Evolutionary conservation across 1,284 basidiomycete species (phyloP), one percentile per base, ranked within the genome.

Genomic region (Melanopsichium pennsylvanicum): DNA sequence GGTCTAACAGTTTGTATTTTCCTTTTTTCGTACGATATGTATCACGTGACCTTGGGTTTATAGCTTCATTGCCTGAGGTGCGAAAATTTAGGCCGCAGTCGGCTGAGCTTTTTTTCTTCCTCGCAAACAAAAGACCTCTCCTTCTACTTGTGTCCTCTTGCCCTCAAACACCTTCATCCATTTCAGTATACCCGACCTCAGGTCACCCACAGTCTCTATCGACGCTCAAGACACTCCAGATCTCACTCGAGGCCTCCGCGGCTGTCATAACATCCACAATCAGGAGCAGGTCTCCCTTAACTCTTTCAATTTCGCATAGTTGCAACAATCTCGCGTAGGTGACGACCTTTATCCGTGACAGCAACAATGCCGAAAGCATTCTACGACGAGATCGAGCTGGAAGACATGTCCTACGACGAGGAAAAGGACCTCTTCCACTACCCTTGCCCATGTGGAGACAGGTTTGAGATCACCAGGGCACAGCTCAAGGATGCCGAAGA

Each of bases 391-490:
- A 71, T 81, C 34, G 79, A 81, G 66, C 68, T 81, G 12, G 79
- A 81, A 58, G 79, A 81, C 64, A 78, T 81, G 77, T 70, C 74
- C 37, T 81, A 73, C 45, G 79, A 81, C 45, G 71, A 72, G 38
- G 71, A 57, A 33, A 74, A 72, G 66, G 75, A 80, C 38, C 54
- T 78, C 25, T 80, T 80, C 94, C 93, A 97, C 84, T 97, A 95
- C 82, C 96, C 96, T 1, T 98, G 94, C 80, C 95, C 95, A 1
- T 99, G 96, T 80, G 95, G 95, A 21, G 96, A 98, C 84, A 88
- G 93, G 33, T 98, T 98, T 83, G 96, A 99, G 82, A 97, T 98
- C 74, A 89, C 92, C 16, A 87, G 74, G 37, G 59, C 62, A 5
- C 94, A 97, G 83, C 87, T 99, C 10, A 86, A 88, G 48, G 86